Conservation (phyloP, 495 filamentous ascomycete species). For the Neurospora sp. region DNA sequence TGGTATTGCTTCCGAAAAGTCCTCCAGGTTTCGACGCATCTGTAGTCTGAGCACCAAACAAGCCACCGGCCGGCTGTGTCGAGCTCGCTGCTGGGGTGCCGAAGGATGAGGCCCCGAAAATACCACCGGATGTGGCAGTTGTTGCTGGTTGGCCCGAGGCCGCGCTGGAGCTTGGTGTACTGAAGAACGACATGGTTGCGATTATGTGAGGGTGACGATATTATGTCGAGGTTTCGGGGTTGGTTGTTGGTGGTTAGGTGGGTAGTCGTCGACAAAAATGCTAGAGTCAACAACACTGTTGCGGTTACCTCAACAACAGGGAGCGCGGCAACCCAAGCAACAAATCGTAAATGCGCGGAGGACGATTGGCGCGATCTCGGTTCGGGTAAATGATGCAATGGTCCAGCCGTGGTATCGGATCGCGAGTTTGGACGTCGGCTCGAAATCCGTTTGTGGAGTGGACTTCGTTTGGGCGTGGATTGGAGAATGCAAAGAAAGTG, state of each 20-base stretch:
- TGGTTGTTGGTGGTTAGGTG: neutral
- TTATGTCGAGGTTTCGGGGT: neutral
- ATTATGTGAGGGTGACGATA: neutral
- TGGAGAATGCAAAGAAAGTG: neutral
- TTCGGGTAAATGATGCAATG: neutral
- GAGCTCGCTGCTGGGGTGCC: conserved; percentile 20
- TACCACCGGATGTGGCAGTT: conserved; percentile 28
- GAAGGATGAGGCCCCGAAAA: conserved; percentile 29
- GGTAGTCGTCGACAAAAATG: neutral
- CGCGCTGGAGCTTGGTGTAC: conserved; percentile 26
- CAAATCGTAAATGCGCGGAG: neutral
- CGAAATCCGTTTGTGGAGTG: neutral
- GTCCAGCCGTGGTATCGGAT: neutral
- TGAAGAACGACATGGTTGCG: conserved; percentile 28
- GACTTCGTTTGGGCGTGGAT: neutral
- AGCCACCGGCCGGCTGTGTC: conserved; percentile 21
- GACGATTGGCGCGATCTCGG: neutral
- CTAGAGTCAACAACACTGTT: neutral
- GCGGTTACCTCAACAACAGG: neutral
- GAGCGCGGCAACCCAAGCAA: neutral
- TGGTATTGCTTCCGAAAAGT: conserved; percentile 20
- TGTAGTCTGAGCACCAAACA: conserved; percentile 40
- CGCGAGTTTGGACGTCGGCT: neutral
- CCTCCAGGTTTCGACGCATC: conserved; percentile 14
- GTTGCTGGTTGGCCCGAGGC: conserved; percentile 28